Base-by-base conservation (phyloP, 225 moss, liverwort and hornwort genomes). In the Rhytidiadelphus loreus region DNA sequence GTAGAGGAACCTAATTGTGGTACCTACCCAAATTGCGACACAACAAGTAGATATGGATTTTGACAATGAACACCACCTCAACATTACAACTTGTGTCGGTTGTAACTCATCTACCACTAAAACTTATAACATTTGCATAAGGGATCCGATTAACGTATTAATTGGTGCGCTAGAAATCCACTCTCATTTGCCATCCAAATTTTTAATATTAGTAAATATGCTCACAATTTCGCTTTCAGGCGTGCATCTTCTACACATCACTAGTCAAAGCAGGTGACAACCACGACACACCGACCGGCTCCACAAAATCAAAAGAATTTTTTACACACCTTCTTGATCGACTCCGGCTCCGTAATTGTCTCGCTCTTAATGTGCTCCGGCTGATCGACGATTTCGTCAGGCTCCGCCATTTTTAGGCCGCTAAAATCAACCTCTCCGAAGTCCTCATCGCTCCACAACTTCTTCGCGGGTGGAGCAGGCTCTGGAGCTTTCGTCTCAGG, bases 321-420 rank as follows among this genome's bases (percentile, higher is more conserved):
- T 56, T 44, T 30, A 73, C 90, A 63, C 68, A 94, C 94, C 92
- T 94, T 91, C 81, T 91, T 94, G 24, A 94, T 91, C 19, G 86
- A n/a, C 77, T 89, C 94, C 23, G 92, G 90, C 88, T 96, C 97
- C 83, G 95, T 89, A 15, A 99, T 89, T 73, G 86, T 86, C 50
- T 89, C 92, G 46, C 96, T 90, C 92, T 95, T 95, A 8, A 92
- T 82, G 65, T 33, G 85, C 68, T 94, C 95, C 50, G 97, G 94
- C 63, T 82, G 82, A 83, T 98, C 98, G 20, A 94, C 90, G 21
- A 94, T 88, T 39, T 89, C 92, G 4, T 94, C 95, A 37, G 90
- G 77, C 29, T 93, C 96, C 43, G 62, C 76, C 25, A 96, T 83
- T 77, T 86, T 94, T 28, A 98, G 91, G 64, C 87, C 91, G 52